Base-by-base conservation (phyloP, 2,329 filamentous ascomycete genomes). In the Monilinia fructigena region DNA sequence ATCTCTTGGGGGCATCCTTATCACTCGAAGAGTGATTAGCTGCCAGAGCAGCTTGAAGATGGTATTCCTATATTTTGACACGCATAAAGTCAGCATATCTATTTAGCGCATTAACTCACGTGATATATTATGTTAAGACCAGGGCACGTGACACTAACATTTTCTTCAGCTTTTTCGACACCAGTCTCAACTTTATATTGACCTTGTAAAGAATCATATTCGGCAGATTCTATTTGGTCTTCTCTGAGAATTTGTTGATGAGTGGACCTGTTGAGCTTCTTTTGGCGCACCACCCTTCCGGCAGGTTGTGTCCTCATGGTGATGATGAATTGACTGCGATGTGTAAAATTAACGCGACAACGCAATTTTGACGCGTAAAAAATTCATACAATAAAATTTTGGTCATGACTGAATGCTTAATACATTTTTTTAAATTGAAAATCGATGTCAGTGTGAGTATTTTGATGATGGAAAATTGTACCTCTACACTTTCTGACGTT, bases 91-190 rank as follows among this genome's bases (percentile, higher is more conserved):
- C 42, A 59, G 56, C n/a, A 59, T 3, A 28, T 42, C 23, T 2
- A 3, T 42, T 61, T n/a, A 66, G n/a, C 6, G 59, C 50, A 66
- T 31, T 31, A 66, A 47, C 54, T 70, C 71, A 75, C 68, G 72
- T 72, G 70, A 71, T 23, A 65, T 31, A 61, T 55, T 53, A 16
- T 42, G 16, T 42, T 42, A 35, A 67, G 55, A 45, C 55, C 5
- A 0, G 47, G 54, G 61, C 68, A 73, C 70, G 68, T 72, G 70
- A 66, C 35, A 91, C 93, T 87, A 80, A 97, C 95, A 82, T 94
- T 94, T 86, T 98, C 93, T 81, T 99, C 95, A 71, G 89, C 91
- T 78, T 96, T 93, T 80, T 99, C 95, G 74, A 99, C 95, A 80
- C 95, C 95, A 72, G 93, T 97, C 77, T 95, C 93, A 77, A 97